Conservation (phyloP, 768 basidiomycete species). For the Lentinus tigrinus region DNA sequence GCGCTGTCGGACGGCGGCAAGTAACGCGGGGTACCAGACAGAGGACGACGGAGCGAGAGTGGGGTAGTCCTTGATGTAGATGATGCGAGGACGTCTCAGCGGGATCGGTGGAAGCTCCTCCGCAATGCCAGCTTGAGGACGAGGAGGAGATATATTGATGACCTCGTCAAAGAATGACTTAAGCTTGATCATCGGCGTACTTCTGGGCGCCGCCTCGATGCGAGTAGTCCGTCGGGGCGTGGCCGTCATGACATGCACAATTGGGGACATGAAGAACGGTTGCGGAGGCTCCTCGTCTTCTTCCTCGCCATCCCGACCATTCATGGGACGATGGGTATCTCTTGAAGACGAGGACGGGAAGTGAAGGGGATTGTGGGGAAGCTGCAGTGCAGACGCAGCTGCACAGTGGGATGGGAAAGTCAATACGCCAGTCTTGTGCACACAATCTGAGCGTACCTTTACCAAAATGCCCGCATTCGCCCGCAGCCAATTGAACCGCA, state of each 20-base stretch:
- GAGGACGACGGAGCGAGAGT: constrained; percentile 71
- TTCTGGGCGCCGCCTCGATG: constrained; percentile 21
- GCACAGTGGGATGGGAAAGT: not conserved
- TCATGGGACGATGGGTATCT: constrained; percentile 28
- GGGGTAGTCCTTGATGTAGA: constrained; percentile 82
- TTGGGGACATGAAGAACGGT: constrained; percentile 38
- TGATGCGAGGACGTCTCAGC: constrained; percentile 57
- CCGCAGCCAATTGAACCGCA: constrained; percentile 79
- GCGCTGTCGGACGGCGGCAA: constrained; percentile 74
- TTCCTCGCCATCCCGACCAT: constrained; percentile 36
- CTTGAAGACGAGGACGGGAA: constrained; percentile 38
- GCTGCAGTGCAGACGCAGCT: constrained; percentile 70
- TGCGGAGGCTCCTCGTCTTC: constrained; percentile 48
- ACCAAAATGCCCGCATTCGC: constrained; percentile 86
- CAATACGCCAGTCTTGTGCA: not conserved
- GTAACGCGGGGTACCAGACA: constrained; percentile 78
- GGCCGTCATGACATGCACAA: constrained; percentile 44
- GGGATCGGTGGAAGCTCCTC: constrained; percentile 21
- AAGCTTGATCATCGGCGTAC: constrained; percentile 41
- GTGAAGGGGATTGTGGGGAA: constrained; percentile 78
- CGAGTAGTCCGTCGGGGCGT: constrained; percentile 16
- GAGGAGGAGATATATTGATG: constrained; percentile 52
- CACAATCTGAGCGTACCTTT: constrained; percentile 48
- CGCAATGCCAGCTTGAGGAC: constrained; percentile 23
- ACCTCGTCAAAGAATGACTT: constrained; percentile 77